phyloP scores from a whole-genome alignment of 257 asterid genomes.

The Solanum rostratum region DNA sequence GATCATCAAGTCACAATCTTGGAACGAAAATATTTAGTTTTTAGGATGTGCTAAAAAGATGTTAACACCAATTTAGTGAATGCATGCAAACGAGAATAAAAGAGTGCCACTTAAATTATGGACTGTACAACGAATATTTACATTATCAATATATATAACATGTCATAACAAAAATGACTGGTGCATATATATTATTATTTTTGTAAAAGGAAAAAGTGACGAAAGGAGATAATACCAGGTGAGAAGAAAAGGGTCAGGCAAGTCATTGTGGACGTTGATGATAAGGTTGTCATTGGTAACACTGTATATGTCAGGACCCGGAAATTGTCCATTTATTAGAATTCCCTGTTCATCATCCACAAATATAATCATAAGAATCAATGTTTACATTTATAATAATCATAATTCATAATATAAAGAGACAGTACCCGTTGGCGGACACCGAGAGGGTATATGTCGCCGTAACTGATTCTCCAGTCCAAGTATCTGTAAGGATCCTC shows the following conservation, averaged over 20 bases:
- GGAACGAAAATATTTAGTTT: no score
- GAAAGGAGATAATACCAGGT: constrained; percentile 35
- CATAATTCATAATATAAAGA: neutral
- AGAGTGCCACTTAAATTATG: neutral
- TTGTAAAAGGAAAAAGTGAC: neutral
- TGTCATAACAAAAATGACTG: neutral
- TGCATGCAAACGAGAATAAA: neutral
- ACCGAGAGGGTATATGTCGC: constrained; percentile 50
- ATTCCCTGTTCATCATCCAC: constrained; percentile 35
- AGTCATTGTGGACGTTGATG: constrained; percentile 51
- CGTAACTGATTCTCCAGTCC: constrained; percentile 53
- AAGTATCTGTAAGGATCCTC: constrained; percentile 58
- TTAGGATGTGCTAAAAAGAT: neutral
- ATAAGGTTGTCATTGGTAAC: constrained; percentile 64
- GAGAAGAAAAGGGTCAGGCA: constrained; percentile 73
- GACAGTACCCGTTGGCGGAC: constrained; percentile 53
- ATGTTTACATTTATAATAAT: neutral
- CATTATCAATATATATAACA: neutral
- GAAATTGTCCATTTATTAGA: constrained; percentile 68
- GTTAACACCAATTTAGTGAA: neutral
- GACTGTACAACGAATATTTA: neutral
- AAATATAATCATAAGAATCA: neutral
- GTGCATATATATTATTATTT: neutral
- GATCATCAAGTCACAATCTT: no score
- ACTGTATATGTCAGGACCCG: constrained; percentile 54